Evolutionary conservation across 2,329 filamentous ascomycete species (phyloP).

Genomic region (Hirsutella minnesotensis): DNA sequence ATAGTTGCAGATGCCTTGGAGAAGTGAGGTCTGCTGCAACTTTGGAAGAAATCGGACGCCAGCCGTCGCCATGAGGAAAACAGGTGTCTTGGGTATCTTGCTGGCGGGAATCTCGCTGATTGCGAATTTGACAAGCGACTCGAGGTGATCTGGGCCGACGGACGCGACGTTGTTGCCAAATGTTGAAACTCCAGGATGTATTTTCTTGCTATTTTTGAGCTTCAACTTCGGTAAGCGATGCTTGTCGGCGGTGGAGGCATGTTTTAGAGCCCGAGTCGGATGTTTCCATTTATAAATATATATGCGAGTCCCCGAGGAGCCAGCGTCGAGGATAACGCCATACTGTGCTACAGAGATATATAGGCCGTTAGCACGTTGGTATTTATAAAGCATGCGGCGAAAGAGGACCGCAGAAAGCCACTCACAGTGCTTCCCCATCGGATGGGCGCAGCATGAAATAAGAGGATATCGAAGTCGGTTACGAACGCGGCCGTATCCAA

Average conservation of each 20-base stretch:
- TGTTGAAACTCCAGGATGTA: slow-evolving; percentile 81
- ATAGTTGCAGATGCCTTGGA: slow-evolving; percentile 74
- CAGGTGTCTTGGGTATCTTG: slow-evolving; percentile 71
- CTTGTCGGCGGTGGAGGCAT: slow-evolving; percentile 29
- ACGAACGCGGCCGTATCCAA: too few species aligned
- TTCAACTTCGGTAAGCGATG: slow-evolving; percentile 66
- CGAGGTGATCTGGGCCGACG: slow-evolving; percentile 73
- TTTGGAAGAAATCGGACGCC: slow-evolving; percentile 81
- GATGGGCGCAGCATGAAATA: not conserved
- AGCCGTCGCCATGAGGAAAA: slow-evolving; percentile 91
- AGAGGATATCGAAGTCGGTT: too few species aligned
- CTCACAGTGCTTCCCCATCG: not conserved
- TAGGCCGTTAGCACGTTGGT: not conserved
- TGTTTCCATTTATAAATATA: slow-evolving; percentile 94
- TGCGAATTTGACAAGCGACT: slow-evolving; percentile 71
- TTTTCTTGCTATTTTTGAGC: slow-evolving; percentile 86
- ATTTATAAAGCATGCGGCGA: too few species aligned
- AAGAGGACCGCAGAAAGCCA: not conserved
- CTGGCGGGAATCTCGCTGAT: slow-evolving; percentile 63
- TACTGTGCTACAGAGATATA: slow-evolving; percentile 46
- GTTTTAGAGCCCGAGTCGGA: slow-evolving; percentile 49
- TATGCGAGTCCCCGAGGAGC: slow-evolving; percentile 89
- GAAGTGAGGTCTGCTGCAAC: slow-evolving; percentile 57
- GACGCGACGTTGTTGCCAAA: slow-evolving; percentile 67
- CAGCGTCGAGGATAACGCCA: slow-evolving; percentile 93